Base-by-base conservation (phyloP, 2,329 filamentous ascomycete species). In the Trichophyton equinum region DNA sequence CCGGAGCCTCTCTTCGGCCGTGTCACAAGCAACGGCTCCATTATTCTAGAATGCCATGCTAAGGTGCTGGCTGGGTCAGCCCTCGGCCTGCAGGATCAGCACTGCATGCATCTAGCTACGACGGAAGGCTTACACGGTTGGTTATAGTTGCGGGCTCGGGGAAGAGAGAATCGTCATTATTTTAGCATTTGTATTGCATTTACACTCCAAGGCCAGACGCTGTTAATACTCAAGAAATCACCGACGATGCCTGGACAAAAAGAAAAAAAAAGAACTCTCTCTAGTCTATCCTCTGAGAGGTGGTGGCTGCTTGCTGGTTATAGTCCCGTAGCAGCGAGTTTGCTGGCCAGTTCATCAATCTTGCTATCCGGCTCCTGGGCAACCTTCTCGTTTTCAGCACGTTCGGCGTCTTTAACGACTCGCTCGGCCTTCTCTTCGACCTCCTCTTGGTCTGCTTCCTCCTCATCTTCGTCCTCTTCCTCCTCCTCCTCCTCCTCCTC, bases 321-420 rank as follows among this genome's bases (percentile, higher is more conserved):
- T 33, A 65, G 61, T 11, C 59, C 59, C n/a, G 89, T 88, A 81
- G 91, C 91, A 64, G 82, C 83, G 67, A 97, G 76, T 69, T 84
- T 80, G 71, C 86, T 82, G 15, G 90, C 87, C 69, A 97, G 77
- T 53, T 85, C 85, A 68, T 96, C 91, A 44, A 97, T 88, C 36
- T 88, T 87, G 46, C 88, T 86, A 73, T 91, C 82, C 64, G 87
- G 81, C 74, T 86, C 88, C 76, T 90, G 85, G 47, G 85, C 83
- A 62, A 85, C 79, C 70, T 85, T 83, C 71, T 86, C 79, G 22
- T 79, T 74, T 67, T 83, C 78, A 22, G 78, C 75, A 46, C 78
- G 76, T 62, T 78, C 76, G 55, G 78, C 75, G 44, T 82, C 84
- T 30, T 87, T 86, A 72, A 88, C 80, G 66, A 86, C 81, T 73